Percentiles rank a stretch among this genome's conserved stretches.
phyloP scores from a whole-genome alignment of 2,329 filamentous ascomycete genomes.

The Monosporascus sp. region DNA sequence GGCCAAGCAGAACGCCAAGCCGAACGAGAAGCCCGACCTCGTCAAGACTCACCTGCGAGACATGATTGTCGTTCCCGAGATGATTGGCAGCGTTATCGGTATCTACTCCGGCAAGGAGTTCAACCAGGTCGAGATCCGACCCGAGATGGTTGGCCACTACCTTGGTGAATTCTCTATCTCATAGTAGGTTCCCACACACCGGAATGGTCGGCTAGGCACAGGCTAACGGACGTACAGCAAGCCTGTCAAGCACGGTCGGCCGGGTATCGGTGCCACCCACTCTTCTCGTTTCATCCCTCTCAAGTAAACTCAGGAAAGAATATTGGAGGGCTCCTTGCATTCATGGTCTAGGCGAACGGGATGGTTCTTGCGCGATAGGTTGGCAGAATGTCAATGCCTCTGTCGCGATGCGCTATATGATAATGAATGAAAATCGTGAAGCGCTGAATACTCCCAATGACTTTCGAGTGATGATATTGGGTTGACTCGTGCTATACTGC shows the following conservation, averaged over 20 bases:
- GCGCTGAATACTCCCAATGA: constrained; percentile 7
- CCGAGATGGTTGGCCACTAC: constrained; percentile 99
- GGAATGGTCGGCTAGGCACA: neutral
- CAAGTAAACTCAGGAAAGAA: constrained; percentile 66
- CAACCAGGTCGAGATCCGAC: constrained; percentile 99
- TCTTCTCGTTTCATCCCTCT: constrained; percentile 99
- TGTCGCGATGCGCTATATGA: constrained; percentile 41
- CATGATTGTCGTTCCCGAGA: constrained; percentile 99
- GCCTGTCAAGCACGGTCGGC: constrained; percentile 99
- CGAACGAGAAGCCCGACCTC: constrained; percentile 99
- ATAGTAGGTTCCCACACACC: constrained; percentile 65
- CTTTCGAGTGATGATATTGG: too few species aligned
- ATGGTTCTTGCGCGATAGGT: constrained; percentile 46
- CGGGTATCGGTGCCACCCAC: constrained; percentile 99
- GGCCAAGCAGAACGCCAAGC: constrained; percentile 97
- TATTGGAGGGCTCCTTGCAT: constrained; percentile 50
- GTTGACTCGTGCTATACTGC: neutral
- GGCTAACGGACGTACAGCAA: constrained; percentile 65
- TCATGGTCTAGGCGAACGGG: constrained; percentile 55
- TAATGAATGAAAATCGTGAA: constrained; percentile 38
- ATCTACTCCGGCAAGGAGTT: constrained; percentile 99
- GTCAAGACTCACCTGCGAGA: constrained; percentile 99
- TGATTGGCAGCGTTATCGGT: constrained; percentile 97
- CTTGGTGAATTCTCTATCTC: constrained; percentile 99
- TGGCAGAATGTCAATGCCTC: constrained; percentile 31